phyloP scores from a whole-genome alignment of 139 green algal species.

The Volvox africanus region DNA sequence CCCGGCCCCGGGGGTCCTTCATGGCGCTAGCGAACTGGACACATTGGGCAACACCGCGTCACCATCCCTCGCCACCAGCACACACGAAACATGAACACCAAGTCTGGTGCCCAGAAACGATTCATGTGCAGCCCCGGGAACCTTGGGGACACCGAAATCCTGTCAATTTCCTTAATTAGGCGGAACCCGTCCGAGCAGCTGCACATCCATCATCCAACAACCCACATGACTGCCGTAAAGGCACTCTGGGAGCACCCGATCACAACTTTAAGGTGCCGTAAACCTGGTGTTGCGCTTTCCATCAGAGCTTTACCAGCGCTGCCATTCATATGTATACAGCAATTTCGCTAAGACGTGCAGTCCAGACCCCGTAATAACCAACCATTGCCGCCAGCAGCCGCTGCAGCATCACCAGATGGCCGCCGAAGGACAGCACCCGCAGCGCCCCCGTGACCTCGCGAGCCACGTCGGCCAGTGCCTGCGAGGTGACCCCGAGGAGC shows the following conservation, averaged over 20 bases:
- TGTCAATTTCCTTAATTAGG: too few relatives aligned
- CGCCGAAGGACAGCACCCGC: background rate
- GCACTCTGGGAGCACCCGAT: background rate
- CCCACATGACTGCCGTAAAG: too few relatives aligned
- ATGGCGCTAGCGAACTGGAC: too few relatives aligned
- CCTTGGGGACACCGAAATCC: too few relatives aligned
- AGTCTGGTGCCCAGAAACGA: too few relatives aligned
- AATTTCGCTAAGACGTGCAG: too few relatives aligned
- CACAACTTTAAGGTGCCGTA: too few relatives aligned
- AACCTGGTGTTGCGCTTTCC: background rate
- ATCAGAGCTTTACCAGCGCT: background rate
- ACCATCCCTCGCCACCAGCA: too few relatives aligned
- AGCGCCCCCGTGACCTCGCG: background rate
- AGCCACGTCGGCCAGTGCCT: conserved; percentile 11
- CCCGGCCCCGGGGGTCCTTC: too few relatives aligned
- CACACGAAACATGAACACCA: too few relatives aligned
- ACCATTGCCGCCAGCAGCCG: conserved; percentile 23
- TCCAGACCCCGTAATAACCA: background rate
- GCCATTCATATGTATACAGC: background rate
- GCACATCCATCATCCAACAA: background rate
- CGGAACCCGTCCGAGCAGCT: background rate
- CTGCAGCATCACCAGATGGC: conserved; percentile 35
- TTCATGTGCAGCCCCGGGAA: too few relatives aligned
- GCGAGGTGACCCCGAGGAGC: background rate
- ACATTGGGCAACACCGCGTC: too few relatives aligned